Evolutionary conservation across 345 rosid genomes (phyloP).

Genomic region (Chamaenerion angustifolium): DNA sequence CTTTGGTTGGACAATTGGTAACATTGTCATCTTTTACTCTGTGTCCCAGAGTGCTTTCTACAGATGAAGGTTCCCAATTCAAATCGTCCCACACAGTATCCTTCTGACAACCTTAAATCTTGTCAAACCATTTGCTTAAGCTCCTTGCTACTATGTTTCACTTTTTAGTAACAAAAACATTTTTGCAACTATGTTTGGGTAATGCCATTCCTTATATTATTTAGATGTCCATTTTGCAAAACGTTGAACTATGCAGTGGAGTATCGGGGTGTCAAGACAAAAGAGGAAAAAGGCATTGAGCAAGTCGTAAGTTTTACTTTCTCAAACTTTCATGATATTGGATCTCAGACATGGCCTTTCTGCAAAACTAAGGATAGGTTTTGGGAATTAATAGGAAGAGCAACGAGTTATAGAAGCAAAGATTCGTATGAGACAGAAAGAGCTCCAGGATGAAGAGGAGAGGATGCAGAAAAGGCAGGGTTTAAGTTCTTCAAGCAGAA

Average conservation of each 20-base stretch:
- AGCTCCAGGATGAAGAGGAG: constrained; percentile 81
- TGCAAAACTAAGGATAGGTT: background rate
- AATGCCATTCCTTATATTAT: constrained; percentile 37
- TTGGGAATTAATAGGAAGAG: constrained; percentile 47
- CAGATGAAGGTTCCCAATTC: constrained; percentile 98
- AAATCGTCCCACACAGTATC: constrained; percentile 96
- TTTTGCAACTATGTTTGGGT: background rate
- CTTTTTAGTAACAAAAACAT: too few relatives aligned
- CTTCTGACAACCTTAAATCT: constrained; percentile 15
- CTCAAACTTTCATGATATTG: background rate
- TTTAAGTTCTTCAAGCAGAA: constrained; percentile 46
- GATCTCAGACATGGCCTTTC: background rate
- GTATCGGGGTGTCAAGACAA: constrained; percentile 80
- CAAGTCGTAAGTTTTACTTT: constrained; percentile 57
- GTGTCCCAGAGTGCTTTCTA: constrained; percentile 81
- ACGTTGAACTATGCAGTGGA: constrained; percentile 91
- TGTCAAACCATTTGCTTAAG: background rate
- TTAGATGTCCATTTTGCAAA: constrained; percentile 96
- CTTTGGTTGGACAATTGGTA: too few relatives aligned
- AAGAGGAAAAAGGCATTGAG: constrained; percentile 94
- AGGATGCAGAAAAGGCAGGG: constrained; percentile 68
- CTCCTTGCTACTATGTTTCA: background rate
- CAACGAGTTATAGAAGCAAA: constrained; percentile 95
- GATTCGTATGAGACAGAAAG: constrained; percentile 76
- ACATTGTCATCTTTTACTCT: background rate